Base-by-base conservation (phyloP, 805 yeast species). In the Wickerhamomyces bovis region DNA sequence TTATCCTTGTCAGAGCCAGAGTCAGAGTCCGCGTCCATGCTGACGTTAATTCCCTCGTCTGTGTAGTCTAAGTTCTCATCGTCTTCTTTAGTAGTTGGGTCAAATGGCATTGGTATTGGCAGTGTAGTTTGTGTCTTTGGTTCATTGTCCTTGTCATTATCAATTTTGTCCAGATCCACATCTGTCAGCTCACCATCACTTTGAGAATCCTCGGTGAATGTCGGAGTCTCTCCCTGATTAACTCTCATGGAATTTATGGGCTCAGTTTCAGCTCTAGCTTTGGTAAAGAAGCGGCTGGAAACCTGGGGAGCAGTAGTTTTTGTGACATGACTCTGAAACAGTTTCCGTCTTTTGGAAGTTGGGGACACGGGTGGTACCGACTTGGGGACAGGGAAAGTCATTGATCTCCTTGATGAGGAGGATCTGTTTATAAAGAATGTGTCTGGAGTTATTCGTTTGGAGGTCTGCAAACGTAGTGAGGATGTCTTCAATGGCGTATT, bases 161-260 rank as follows among this genome's bases (percentile, higher is more conserved):
- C 30, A 31, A 18, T 28, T 13, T 11, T 26, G 36, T 13, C 54
- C 8, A 53, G 57, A 26, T 59, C 63, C 2, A 58, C 50, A 43
- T 59, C 63, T 11, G 55, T 56, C 54, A 59, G 53, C n/a, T 59
- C 63, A 38, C 54, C 55, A 21, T 59, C 63, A 44, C 63, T 59
- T 1, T 60, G 55, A 36, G 22, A 36, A n/a, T 19, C 39, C 25
- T 19, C 39, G 11, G 22, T 16, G 8, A 31, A 16, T 16, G 39
- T n/a, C 5, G 49, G 44, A 7, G 43, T 33, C 6, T 31, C 41
- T 11, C 18, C 39, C 10, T 22, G 23, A 13, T 3, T 28, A 13
- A 3, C 20, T 33, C 18, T 33, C 20, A 12, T 33, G 11, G 36
- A 11, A n/a, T 16, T n/a, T 2, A 33, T 12, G 6, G 18, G 20